Conservation (phyloP, 805 yeast genomes). For the Zygoascus biomembranicola region DNA sequence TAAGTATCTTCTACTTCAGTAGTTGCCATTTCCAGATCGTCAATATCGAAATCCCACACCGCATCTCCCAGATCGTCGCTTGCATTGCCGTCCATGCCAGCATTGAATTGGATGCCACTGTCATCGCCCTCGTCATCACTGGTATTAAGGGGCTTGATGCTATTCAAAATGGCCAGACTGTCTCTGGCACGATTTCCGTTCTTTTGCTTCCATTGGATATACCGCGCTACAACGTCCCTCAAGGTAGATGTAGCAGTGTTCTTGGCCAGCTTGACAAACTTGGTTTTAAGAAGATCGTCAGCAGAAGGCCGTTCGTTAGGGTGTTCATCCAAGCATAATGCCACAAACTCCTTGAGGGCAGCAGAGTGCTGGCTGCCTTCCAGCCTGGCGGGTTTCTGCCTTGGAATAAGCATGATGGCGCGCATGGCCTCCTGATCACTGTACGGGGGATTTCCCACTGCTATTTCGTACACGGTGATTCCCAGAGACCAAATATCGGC, state of each 20-base stretch:
- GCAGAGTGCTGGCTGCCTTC: constrained; percentile 83
- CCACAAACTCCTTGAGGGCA: constrained; percentile 75
- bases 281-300: constrained; percentile 70
- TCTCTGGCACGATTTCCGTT: constrained; percentile 35
- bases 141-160: constrained; percentile 4
- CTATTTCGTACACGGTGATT: constrained; percentile 85
- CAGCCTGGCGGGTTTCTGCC: constrained; percentile 87
- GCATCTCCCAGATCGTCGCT: neutral
- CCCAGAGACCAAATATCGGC: constrained; percentile 99
- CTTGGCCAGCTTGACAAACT: constrained; percentile 58
- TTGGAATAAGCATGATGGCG: constrained; percentile 90
- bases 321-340: constrained; percentile 86
- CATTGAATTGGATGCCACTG: neutral
- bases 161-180: constrained; percentile 27
- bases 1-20: neutral
- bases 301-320: constrained; percentile 85
- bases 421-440: constrained; percentile 90
- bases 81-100: neutral
- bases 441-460: constrained; percentile 96
- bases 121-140: constrained; percentile 17
- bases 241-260: constrained; percentile 51
- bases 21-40: constrained; percentile 21
- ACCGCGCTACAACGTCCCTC: constrained; percentile 60
- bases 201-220: constrained; percentile 49
- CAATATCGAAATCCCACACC: constrained; percentile 5